Evolutionary conservation across 2,329 filamentous ascomycete genomes (phyloP).

Genomic region (Alternaria sp.): DNA sequence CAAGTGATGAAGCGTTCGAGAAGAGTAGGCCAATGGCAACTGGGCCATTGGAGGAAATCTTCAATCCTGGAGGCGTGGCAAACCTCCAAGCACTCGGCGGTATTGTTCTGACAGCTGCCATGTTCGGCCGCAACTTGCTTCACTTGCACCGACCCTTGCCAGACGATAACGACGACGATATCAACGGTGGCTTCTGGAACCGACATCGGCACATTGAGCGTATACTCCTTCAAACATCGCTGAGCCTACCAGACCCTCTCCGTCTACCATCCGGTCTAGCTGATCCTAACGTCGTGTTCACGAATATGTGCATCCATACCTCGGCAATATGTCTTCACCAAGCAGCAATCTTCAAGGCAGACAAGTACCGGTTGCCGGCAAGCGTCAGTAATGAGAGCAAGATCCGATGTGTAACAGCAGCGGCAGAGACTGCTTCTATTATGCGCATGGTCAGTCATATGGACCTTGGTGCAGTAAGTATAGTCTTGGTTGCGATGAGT

Average conservation of each 20-base stretch:
- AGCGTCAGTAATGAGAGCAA: constrained; percentile 90
- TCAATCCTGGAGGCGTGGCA: constrained; percentile 75
- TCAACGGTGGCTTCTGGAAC: constrained; percentile 96
- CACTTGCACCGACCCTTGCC: constrained; percentile 88
- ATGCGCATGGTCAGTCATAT: constrained; percentile 95
- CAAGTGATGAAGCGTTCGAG: constrained; percentile 84
- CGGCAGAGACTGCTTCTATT: constrained; percentile 91
- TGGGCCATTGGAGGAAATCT: constrained; percentile 72
- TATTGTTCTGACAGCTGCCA: constrained; percentile 83
- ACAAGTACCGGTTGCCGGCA: constrained; percentile 81
- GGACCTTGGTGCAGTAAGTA: constrained; percentile 80
- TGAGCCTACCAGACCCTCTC: constrained; percentile 81
- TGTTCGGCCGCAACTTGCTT: constrained; percentile 89
- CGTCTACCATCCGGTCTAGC: constrained; percentile 79
- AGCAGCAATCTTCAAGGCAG: constrained; percentile 96
- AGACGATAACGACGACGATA: constrained; percentile 83
- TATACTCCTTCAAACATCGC: constrained; percentile 84
- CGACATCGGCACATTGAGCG: constrained; percentile 90
- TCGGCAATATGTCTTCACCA: constrained; percentile 98
- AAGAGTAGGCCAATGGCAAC: constrained; percentile 79
- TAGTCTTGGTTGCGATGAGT: constrained; percentile 2
- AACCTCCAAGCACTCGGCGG: constrained; percentile 81
- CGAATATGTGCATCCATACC: constrained; percentile 97
- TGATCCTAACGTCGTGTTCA: constrained; percentile 87
- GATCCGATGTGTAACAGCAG: constrained; percentile 89